Base-by-base conservation (phyloP, 495 filamentous ascomycete species). In the Aspergillus olivimuriae region DNA sequence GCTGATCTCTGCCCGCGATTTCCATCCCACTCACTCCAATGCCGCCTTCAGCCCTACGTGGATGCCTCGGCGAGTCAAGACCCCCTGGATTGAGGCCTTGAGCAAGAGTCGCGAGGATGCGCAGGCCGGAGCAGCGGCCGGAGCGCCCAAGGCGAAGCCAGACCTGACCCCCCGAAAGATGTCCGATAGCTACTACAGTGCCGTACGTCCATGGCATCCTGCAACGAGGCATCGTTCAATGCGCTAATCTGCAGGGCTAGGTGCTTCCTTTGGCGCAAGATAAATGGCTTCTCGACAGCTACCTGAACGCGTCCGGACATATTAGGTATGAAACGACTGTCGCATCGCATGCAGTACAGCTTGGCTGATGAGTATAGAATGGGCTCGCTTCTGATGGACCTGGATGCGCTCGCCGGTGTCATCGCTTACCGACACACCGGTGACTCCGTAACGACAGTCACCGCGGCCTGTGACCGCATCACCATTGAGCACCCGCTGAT, bases 371-470 rank as follows among this genome's bases (percentile, higher is more conserved):
- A 2, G 16, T n/a, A 1, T 39, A 76, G 77, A 44, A 66, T 89
- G 4, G 86, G 86, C 0, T 80, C 83, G 0, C 60, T 89, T 12
- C 74, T 91, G 46, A 89, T 89, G 80, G 86, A 91, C 44, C 73
- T 94, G 6, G 87, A 91, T 65, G 87, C 87, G 1, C 56, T 91
- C 7, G 83, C 87, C 1, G 87, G 87, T 14, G 73, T 91, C 12
- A 75, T 94, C 42, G 84, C 84, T 17, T 88, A 89, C 56, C 85
- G 86, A 37, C 87, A 91, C 55, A 89, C 87, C 0, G 87, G 87
- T 3, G 82, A 84, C 19, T 66, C 65, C 2, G 84, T 87, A 2
- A 85, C 82, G 2, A 89, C 80, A 4, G 87, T 94, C 21, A 94
- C 87, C 2, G 87, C 87, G 3, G 84, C 86, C 2, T 81, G 86